phyloP scores from a whole-genome alignment of 768 basidiomycete genomes.

The Phlebiopsis gigantea region DNA sequence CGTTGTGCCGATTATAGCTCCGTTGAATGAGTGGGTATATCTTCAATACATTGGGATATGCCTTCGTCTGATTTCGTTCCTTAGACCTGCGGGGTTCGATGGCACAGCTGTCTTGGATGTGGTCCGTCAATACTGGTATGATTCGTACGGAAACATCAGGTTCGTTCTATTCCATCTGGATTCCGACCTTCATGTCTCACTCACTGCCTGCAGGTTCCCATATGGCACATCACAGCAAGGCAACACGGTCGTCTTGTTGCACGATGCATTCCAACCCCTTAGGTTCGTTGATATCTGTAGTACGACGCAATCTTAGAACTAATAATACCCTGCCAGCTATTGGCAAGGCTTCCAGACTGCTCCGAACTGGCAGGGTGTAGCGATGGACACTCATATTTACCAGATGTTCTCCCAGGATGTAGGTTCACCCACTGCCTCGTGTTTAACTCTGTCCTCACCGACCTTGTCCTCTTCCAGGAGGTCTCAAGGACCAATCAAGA shows the following conservation, averaged over 20 bases:
- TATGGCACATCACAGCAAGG: constrained; percentile 38
- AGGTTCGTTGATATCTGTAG: constrained; percentile 15
- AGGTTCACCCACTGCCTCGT: constrained; percentile 20
- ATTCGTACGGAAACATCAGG: constrained; percentile 75
- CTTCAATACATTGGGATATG: background rate
- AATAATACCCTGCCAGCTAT: constrained; percentile 31
- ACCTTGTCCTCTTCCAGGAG: constrained; percentile 27
- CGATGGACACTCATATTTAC: constrained; percentile 78
- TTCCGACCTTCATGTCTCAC: background rate
- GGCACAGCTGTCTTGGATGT: constrained; percentile 45
- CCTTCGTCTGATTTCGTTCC: background rate
- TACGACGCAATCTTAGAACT: background rate
- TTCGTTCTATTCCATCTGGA: constrained; percentile 20
- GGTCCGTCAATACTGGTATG: constrained; percentile 59
- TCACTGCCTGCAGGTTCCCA: constrained; percentile 34
- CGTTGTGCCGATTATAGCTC: constrained; percentile 64
- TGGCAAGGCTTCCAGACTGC: constrained; percentile 60
- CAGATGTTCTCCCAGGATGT: constrained; percentile 65
- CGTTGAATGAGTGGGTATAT: constrained; percentile 65
- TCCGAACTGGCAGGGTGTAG: constrained; percentile 57
- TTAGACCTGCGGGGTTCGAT: constrained; percentile 69
- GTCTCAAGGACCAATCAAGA: constrained; percentile 41
- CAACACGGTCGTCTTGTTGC: constrained; percentile 61
- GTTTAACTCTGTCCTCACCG: background rate
- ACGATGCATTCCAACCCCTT: constrained; percentile 77